These are phyloP conservation scores for Phaeodactylum tricornutum DNA, from an alignment of 108 stramenopile genomes.

Conservation along the genomic window DNA sequence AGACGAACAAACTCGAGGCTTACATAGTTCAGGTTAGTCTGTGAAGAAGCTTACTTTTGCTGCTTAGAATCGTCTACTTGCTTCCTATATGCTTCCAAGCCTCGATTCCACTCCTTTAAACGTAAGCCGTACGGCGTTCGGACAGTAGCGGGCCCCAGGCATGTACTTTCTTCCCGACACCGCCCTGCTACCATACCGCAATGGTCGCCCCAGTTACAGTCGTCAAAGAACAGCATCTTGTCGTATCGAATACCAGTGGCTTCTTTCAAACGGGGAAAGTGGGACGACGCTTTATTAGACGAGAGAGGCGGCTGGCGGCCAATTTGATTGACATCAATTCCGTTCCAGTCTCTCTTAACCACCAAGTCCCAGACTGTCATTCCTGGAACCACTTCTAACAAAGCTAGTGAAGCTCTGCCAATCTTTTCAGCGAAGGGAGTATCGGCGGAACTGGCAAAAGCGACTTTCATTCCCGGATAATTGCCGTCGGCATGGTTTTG, in stretches of 20 bases:
- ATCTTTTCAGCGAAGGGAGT: slow-evolving; percentile 66
- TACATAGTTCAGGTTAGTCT: too few relatives aligned
- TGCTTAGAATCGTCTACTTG: too few relatives aligned
- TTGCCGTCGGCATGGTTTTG: slow-evolving; percentile 51
- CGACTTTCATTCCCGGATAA: slow-evolving; percentile 69
- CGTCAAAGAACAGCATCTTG: slow-evolving; percentile 94
- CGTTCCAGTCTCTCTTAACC: slow-evolving; percentile 63
- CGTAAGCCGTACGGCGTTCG: too few relatives aligned
- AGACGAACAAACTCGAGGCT: too few relatives aligned
- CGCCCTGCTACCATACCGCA: slow-evolving; percentile 86
- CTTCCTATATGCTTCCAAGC: too few relatives aligned
- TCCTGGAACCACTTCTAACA: slow-evolving; percentile 77
- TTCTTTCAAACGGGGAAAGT: slow-evolving; percentile 80
- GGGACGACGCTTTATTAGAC: slow-evolving; percentile 67
- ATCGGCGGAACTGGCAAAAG: slow-evolving; percentile 75
- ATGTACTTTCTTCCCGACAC: too few relatives aligned
- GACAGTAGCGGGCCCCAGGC: too few relatives aligned
- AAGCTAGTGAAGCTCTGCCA: slow-evolving; percentile 61
- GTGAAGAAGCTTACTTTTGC: too few relatives aligned
- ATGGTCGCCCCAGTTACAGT: slow-evolving; percentile 87
- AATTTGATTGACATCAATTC: slow-evolving; percentile 77
- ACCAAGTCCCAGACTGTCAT: slow-evolving; percentile 72
- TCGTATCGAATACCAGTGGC: slow-evolving; percentile 75
- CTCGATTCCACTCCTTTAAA: too few relatives aligned
- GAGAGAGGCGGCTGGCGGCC: slow-evolving; percentile 71